Conservation (phyloP, 1,284 basidiomycete species). For the Phellinidium pouzarii region DNA sequence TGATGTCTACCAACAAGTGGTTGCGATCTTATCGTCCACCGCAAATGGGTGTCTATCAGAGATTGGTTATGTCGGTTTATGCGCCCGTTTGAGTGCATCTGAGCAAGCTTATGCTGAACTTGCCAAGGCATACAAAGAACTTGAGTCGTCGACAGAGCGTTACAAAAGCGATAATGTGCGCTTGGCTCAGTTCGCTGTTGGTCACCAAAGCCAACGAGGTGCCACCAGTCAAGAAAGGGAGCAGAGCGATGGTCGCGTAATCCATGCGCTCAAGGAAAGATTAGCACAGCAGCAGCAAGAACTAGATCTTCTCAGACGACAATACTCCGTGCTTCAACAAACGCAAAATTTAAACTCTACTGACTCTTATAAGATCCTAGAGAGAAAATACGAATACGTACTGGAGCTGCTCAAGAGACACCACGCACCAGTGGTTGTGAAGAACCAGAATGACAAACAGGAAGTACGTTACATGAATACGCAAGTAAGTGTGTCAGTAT, state of each 20-base stretch:
- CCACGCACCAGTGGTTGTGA: neutral
- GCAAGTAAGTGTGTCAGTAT: neutral
- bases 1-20: neutral
- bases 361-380: slow-evolving; percentile 1
- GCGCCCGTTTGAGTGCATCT: neutral
- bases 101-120: neutral
- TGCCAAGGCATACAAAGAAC: neutral
- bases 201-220: no score
- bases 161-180: neutral
- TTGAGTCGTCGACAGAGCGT: neutral
- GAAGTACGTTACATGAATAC: neutral
- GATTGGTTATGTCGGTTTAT: neutral
- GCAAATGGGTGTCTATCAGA: slow-evolving; percentile 13
- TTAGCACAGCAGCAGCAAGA: neutral
- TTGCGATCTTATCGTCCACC: slow-evolving; percentile 6
- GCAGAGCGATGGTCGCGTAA: neutral
- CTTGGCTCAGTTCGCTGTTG: neutral
- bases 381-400: slow-evolving; percentile 6
- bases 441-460: neutral
- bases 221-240: neutral
- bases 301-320: neutral
- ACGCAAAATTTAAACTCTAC: neutral
- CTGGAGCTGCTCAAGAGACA: slow-evolving; percentile 1
- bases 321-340: slow-evolving; percentile 1
- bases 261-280: neutral